Evolutionary conservation across 306 rosid species (phyloP), one percentile per base, ranked within the genome.

Genomic region (Glycine latifolia): DNA sequence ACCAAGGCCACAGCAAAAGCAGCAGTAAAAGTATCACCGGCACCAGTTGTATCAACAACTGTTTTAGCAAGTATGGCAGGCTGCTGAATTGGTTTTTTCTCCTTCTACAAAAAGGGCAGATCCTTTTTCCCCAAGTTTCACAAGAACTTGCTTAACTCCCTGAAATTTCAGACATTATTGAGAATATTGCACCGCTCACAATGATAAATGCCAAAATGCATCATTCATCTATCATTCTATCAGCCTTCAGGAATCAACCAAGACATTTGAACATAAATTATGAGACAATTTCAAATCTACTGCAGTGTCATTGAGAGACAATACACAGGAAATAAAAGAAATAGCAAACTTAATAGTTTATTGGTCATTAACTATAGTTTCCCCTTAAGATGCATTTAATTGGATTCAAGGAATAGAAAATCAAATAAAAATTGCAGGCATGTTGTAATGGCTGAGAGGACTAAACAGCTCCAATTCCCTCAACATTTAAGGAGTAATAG

Each of bases 21-120:
- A 35, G 97, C 95, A 5, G 97, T 95, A 17, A 95, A 95, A 20
- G 99, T 95, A 84, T 95, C 97, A 6, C 97, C 97, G 15, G 99
- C 99, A 77, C 99, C 97, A 3, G 99, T 93, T 17, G 99, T 91
- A 76, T 95, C 97, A 20, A 91, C 59, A 66, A 93, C 97, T 76
- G 79, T 85, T 53, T 87, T 83, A 35, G 91, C 95, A 7, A 85
- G 47, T 58, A 93, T 87, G 82, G 88, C 76, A 15, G 95, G 83
- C 67, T 95, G 99, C 81, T 85, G 83, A 67, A 93, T 87, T 6
- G 99, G 93, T 68, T 93, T 88, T 88, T 84, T 91, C 92, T 8
- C 97, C 97, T 87, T 93, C 90, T 50, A 88, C 65, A 75, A 93
- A 95, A 55, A 95, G 87, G 77, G 91, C 95, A 73, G 97, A 90